Evolutionary conservation across 1,139 yeast genomes (phyloP).

Genomic region (Taphrina wiesneri): DNA sequence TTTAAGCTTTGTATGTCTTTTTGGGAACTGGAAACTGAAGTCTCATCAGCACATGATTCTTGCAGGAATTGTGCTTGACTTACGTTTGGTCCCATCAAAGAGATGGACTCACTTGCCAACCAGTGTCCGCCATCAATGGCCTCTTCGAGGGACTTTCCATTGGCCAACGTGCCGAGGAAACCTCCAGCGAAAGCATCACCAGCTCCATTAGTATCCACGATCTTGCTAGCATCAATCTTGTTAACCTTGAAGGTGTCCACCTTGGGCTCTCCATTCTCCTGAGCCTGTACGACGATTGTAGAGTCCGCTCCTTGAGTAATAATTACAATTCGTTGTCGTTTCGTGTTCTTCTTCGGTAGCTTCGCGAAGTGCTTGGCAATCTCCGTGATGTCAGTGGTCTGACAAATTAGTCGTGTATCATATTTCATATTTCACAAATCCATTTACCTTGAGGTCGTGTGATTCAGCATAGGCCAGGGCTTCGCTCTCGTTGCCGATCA

Average conservation of each 20-base stretch:
- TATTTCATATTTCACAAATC: neutral
- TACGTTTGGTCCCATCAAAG: constrained; percentile 75
- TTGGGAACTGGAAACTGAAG: constrained; percentile 25
- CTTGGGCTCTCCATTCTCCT: constrained; percentile 46
- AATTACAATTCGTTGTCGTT: constrained; percentile 70
- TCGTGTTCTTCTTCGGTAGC: constrained; percentile 71
- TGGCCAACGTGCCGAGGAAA: constrained; percentile 82
- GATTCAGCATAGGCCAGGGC: constrained; percentile 93
- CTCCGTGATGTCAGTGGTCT: constrained; percentile 63
- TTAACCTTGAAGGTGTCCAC: constrained; percentile 66
- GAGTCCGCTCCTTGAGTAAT: constrained; percentile 85
- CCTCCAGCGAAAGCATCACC: constrained; percentile 99
- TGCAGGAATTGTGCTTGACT: neutral
- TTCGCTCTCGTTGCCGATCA: constrained; percentile 95
- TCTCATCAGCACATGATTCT: neutral
- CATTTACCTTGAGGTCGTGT: constrained; percentile 51
- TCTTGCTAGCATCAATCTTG: constrained; percentile 62
- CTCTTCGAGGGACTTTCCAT: constrained; percentile 62
- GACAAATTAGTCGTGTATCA: constrained; percentile 40
- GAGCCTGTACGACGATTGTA: constrained; percentile 65
- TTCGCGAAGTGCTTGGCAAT: constrained; percentile 81
- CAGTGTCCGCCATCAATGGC: constrained; percentile 90
- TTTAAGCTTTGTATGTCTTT: constrained; percentile 24
- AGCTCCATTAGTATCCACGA: constrained; percentile 96
- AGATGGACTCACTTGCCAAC: constrained; percentile 90